Base-by-base conservation (phyloP, 1,284 basidiomycete genomes). In the Sporisorium graminicola region DNA sequence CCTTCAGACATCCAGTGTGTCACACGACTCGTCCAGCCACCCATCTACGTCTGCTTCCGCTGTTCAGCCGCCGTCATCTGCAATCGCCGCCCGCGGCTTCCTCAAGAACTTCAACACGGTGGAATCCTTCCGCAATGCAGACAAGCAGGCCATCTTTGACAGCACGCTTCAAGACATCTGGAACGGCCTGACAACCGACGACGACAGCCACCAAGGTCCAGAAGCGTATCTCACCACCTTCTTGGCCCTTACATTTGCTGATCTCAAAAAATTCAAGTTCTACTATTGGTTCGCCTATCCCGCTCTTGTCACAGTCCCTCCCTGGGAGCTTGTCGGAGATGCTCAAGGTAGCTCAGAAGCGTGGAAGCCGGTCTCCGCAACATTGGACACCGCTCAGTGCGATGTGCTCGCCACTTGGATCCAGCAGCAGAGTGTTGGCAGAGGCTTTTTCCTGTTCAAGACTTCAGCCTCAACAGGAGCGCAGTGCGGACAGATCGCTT, bases 281-380 rank as follows among this genome's bases (percentile, higher is more conserved):
- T 95, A 92, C 85, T 98, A 99, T 87, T 98, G 96, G 95, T 98
- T 98, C 81, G 93, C 93, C 0, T 97, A 98, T 86, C 97, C 97
- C 0, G 94, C 94, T 0, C 91, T 98, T 64, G 90, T 92, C 0
- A 89, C 75, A 1, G 74, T 74, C 40, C 81, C 82, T 0, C 62
- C 72, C 3, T 85, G 83, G 83, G 91, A 94, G 86, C 89, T 94
- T 64, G 87, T 88, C 18, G 86, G 88, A 4, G 89, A 89, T 6
- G 91, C 3, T 2, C 49, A 51, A 4, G 40, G 40, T 26, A n/a
- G 6, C 29, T 3, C 33, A 10, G 50, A 62, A 16, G 61, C 60
- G 1, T 78, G 75, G 71, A 58, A 47, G 37, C 55, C 65, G 4
- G 44, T 71, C 26, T 29, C 49, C 10, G 8, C 51, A 5, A 31